A percentile compares a stretch with the other conserved stretches of the same genome.
phyloP scores from a whole-genome alignment of 257 asterid genomes.

The Pogostemon cablin region DNA sequence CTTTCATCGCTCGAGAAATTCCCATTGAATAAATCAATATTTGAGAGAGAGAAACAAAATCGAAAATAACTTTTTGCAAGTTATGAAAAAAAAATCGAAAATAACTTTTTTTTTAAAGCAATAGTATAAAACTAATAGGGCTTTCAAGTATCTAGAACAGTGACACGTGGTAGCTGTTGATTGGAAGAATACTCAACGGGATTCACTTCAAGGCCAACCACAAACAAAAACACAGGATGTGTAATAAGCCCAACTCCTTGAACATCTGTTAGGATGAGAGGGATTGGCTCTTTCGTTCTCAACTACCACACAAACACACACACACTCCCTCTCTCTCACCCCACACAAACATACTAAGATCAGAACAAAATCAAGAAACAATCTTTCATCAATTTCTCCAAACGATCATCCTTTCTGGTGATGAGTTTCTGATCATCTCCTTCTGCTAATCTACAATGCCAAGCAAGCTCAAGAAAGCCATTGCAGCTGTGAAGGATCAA shows the following conservation, averaged over 20 bases:
- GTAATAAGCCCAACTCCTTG: neutral
- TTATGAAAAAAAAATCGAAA: too few species aligned
- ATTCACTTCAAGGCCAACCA: neutral
- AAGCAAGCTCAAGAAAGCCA: constrained; percentile 88
- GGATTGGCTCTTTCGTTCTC: constrained; percentile 10
- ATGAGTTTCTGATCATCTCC: neutral
- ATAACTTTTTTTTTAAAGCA: too few species aligned
- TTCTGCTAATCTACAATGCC: constrained; percentile 50
- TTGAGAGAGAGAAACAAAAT: too few species aligned
- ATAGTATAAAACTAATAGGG: too few species aligned
- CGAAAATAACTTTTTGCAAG: too few species aligned
- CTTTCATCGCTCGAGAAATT: too few species aligned
- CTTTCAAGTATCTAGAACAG: too few species aligned
- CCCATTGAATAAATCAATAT: too few species aligned
- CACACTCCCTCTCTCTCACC: constrained; percentile 20
- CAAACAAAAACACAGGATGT: constrained; percentile 12
- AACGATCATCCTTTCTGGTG: neutral
- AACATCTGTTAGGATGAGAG: constrained; percentile 34
- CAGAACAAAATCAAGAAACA: constrained; percentile 12
- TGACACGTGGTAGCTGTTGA: too few species aligned
- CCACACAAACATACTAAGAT: constrained; percentile 13
- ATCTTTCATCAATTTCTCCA: neutral
- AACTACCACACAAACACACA: constrained; percentile 14
- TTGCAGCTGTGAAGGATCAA: constrained; percentile 83
- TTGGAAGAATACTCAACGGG: neutral